Conservation (phyloP, 2,329 filamentous ascomycete species). For the Botryotinia globosa region DNA sequence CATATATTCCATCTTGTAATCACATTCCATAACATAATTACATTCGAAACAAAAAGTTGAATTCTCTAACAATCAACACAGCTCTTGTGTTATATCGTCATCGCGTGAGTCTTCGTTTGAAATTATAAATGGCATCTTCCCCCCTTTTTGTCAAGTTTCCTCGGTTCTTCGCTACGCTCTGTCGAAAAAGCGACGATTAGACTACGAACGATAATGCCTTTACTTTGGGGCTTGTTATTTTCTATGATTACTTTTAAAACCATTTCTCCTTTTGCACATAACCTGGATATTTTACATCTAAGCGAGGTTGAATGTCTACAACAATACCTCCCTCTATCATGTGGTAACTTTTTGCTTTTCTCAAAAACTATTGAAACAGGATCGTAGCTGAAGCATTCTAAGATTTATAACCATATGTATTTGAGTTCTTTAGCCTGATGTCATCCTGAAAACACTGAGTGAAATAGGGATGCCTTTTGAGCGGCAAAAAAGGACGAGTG, state of each 20-base stretch:
- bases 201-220: neutral
- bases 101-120: neutral
- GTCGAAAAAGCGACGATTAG: neutral
- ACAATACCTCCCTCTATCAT: too few relatives aligned
- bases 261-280: neutral
- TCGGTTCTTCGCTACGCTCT: neutral
- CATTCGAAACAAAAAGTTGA: neutral
- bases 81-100: neutral
- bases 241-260: neutral
- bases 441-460: too few relatives aligned
- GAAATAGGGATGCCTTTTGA: too few relatives aligned
- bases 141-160: too few relatives aligned
- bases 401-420: too few relatives aligned
- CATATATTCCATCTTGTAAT: neutral
- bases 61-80: neutral
- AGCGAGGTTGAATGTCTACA: too few relatives aligned
- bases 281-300: too few relatives aligned
- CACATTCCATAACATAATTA: neutral
- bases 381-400: too few relatives aligned
- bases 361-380: too few relatives aligned
- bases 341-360: too few relatives aligned
- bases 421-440: too few relatives aligned
- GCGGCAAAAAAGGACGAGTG: too few relatives aligned
- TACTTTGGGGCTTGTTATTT: neutral
- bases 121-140: neutral